Evolutionary conservation across 768 basidiomycete genomes (phyloP).

Genomic region (Russula sp.): DNA sequence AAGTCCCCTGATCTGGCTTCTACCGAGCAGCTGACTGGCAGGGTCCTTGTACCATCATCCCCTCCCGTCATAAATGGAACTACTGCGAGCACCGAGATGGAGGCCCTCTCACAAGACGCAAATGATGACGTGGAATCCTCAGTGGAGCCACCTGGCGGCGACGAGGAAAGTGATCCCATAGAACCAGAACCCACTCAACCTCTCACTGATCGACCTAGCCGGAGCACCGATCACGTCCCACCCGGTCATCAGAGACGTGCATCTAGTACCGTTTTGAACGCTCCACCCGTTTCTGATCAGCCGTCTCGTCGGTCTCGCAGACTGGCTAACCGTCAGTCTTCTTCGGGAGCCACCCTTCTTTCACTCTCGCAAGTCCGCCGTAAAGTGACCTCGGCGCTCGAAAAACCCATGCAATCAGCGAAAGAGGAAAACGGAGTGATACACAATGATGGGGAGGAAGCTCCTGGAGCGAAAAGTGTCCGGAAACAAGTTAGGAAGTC

Average conservation of each 20-base stretch:
- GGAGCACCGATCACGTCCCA: neutral
- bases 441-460: neutral
- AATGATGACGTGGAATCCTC: slow-evolving; percentile 25
- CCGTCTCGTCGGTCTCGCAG: slow-evolving; percentile 23
- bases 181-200: slow-evolving; percentile 20
- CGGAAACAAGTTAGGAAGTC: slow-evolving; percentile 8
- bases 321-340: slow-evolving; percentile 16
- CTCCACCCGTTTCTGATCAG: neutral
- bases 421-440: slow-evolving; percentile 7
- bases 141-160: slow-evolving; percentile 2
- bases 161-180: slow-evolving; percentile 27
- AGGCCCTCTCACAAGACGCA: slow-evolving; percentile 10
- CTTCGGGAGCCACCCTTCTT: slow-evolving; percentile 5
- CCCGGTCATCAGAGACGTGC: neutral
- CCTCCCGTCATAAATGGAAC: slow-evolving; percentile 11
- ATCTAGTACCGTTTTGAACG: neutral
- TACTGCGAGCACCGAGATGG: neutral
- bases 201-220: neutral
- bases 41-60: slow-evolving; percentile 23
- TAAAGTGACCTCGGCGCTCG: slow-evolving; percentile 1
- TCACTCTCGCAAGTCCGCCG: neutral
- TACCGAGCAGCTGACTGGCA: neutral
- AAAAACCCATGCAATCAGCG: neutral
- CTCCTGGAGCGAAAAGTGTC: neutral
- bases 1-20: neutral